These are phyloP conservation scores for Mixia osmundae DNA, from an alignment of 1,284 basidiomycete species.

Conservation along the genomic window DNA sequence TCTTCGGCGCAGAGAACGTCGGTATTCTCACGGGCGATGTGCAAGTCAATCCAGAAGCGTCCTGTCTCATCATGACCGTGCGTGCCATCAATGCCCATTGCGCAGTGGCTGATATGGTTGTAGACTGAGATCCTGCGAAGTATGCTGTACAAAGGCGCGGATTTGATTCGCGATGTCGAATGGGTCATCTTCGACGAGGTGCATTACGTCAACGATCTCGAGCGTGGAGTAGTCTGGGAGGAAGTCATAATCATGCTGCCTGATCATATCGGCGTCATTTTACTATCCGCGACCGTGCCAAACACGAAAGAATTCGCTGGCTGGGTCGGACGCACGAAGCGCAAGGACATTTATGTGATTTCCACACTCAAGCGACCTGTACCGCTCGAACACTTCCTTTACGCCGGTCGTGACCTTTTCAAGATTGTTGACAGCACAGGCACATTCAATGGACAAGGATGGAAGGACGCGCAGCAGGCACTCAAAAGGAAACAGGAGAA, in stretches of 20 bases:
- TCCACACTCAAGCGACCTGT: conserved; percentile 90
- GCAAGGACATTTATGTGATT: conserved; percentile 98
- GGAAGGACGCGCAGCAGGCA: conserved; percentile 70
- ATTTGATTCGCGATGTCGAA: conserved; percentile 93
- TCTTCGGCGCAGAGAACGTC: conserved; percentile 73
- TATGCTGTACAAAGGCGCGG: conserved; percentile 97
- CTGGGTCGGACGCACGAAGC: conserved; percentile 98
- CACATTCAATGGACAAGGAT: conserved; percentile 50
- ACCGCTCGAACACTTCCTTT: conserved; percentile 88
- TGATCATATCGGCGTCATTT: conserved; percentile 86
- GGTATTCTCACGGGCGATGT: conserved; percentile 98
- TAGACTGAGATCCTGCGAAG: conserved; percentile 96
- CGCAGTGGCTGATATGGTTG: conserved; percentile 31
- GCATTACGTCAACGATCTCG: conserved; percentile 97
- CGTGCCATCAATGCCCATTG: not conserved
- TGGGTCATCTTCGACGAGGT: conserved; percentile 99
- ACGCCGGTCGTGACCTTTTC: conserved; percentile 70
- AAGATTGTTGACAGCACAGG: conserved; percentile 77
- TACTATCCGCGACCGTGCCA: conserved; percentile 91
- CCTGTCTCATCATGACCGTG: conserved; percentile 51
- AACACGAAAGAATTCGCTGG: conserved; percentile 97
- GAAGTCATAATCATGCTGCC: conserved; percentile 99
- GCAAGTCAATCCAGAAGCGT: conserved; percentile 95
- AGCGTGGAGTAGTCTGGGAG: conserved; percentile 99
- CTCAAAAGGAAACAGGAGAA: conserved; percentile 87